Base-by-base conservation (phyloP, 148 eudicot genomes). In the Camellia japonica region DNA sequence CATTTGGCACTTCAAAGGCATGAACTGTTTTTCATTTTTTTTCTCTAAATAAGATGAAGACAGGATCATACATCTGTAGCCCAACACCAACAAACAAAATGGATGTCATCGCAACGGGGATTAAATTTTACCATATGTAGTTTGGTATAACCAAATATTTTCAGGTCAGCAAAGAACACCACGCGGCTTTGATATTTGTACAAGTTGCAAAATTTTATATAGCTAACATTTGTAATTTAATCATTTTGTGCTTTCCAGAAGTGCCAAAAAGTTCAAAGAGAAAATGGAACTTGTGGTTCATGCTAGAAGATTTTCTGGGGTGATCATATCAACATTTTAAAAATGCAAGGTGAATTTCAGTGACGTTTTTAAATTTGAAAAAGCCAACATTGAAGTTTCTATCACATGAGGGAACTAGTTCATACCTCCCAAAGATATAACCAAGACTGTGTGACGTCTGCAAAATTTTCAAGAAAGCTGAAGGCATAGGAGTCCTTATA, bases 371-470 rank as follows among this genome's bases (percentile, higher is more conserved):
- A 61, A 75, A 44, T 43, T 43, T 61, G 7, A 14, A 79, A 79
- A 68, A 13, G 8, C 1, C 38, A 68, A 10, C 56, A 23, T 58
- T 55, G 16, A 69, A 56, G 46, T 71, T 30, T 12, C 23, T 63
- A 43, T 44, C 16, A 54, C 71, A 74, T 3, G 3, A 74, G 51
- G 70, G 79, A 85, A 74, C 63, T 75, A 71, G 67, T 61, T 73
- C 89, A 74, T 73, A 91, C 99, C 98, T 93, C 85, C 99, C 98
- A 74, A 92, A 92, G 30, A 85, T 86, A 84, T 93, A 96, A 81
- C 97, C 97, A 20, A 96, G 94, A 79, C 86, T 56, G 78, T 96
- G 99, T 56, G 98, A 88, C 72, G 89, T 88, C 81, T 87, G 97
- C 86, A 96, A 87, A 82, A 96, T 92, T 73, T 87, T 89, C 84